These are phyloP conservation scores for Macrophomina pseudophaseolina DNA, from an alignment of 2,329 filamentous ascomycete genomes.

Conservation along the genomic window DNA sequence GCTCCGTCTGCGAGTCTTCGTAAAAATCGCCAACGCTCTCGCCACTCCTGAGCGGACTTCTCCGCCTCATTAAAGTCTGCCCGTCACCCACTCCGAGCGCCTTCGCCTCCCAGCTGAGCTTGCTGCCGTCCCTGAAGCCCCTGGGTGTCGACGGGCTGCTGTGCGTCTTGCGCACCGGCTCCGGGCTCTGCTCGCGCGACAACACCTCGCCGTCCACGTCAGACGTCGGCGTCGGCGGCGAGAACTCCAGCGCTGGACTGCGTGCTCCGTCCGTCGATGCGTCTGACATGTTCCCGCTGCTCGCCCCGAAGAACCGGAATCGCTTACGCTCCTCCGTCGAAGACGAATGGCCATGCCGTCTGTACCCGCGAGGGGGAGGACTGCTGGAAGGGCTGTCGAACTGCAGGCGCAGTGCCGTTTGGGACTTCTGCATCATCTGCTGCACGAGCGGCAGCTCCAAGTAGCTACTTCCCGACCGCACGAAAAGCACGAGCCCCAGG, in stretches of 20 bases:
- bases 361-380: conserved; percentile 41
- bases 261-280: conserved; percentile 39
- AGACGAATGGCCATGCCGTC: conserved; percentile 38
- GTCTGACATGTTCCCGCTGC: conserved; percentile 33
- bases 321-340: conserved; percentile 38
- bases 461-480: conserved; percentile 43
- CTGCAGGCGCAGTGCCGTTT: conserved; percentile 35
- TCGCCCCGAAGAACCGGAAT: conserved; percentile 21
- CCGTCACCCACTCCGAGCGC: conserved; percentile 26
- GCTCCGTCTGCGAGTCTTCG: conserved; percentile 1
- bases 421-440: conserved; percentile 47
- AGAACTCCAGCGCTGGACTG: conserved; percentile 39
- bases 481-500: conserved; percentile 84
- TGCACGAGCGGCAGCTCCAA: conserved; percentile 53
- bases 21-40: conserved; percentile 36
- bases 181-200: conserved; percentile 15
- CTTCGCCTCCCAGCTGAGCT: conserved; percentile 36
- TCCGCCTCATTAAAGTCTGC: conserved; percentile 32
- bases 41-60: conserved; percentile 39
- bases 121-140: conserved; percentile 47
- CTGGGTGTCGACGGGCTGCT: conserved; percentile 52
- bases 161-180: conserved; percentile 42
- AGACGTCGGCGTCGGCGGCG: conserved; percentile 42
- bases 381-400: conserved; percentile 46
- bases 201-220: conserved; percentile 27